Base-by-base conservation (phyloP, 2,329 filamentous ascomycete genomes). In the Lojkania enalia region DNA sequence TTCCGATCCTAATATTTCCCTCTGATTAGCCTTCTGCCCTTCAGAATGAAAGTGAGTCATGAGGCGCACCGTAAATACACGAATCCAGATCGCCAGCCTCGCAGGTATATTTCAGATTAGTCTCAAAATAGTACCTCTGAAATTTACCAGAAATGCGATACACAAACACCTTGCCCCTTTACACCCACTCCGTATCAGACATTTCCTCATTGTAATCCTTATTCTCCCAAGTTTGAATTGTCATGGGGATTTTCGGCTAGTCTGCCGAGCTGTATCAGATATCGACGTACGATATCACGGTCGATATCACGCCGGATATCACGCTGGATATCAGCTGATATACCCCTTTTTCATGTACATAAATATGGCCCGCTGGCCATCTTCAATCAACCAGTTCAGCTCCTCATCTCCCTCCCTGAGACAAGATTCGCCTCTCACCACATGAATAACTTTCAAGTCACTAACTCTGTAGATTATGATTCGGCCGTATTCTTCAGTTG, bases 51-150 rank as follows among this genome's bases (percentile, higher is more conserved):
- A 9, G 30, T 33, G n/a, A n/a, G 14, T 15, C 16, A 9, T 16
- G 11, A 15, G 9, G 11, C 30, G 11, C 30, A 9, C 30, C 14
- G 7, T 16, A n/a, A n/a, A n/a, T 16, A 9, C 6, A 33, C 11
- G 11, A 15, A 33, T 33, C 30, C 9, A 33, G 16, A 16, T 33
- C 30, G 11, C 30, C 30, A 7, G 30, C 11, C 30, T 38, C 43
- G 37, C 43, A 46, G 3, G 37, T 27, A 23, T 46, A 46, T 14
- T 41, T 46, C 16, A 41, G 19, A 18, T 41, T 46, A 2, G 15
- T 46, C 14, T 46, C 38, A n/a, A 36, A 46, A n/a, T 41, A 37
- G 19, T 46, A 41, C 4, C 40, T 21, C 31, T 46, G 37, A 11
- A 46, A 11, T 12, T 38, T 38, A 19, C 37, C 37, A 21, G 31